These are phyloP conservation scores for Syzygium syzygioides DNA, from an alignment of 441 rosid species.

Conservation along the genomic window DNA sequence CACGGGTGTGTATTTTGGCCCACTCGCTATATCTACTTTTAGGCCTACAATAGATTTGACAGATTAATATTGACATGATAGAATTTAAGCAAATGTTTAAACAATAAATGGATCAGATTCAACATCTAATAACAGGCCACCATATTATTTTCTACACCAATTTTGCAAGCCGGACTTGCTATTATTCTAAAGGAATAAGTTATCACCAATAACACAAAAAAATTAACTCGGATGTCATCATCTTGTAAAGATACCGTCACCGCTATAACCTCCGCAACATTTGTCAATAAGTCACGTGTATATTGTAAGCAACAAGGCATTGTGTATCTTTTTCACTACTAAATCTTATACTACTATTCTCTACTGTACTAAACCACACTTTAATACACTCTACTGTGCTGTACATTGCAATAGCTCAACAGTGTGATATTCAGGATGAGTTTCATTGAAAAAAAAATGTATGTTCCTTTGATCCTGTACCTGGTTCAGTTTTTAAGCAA, in stretches of 20 bases:
- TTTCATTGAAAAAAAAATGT: not conserved
- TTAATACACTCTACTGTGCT: not conserved
- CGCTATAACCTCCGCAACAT: accelerated
- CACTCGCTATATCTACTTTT: not conserved
- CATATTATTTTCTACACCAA: not conserved
- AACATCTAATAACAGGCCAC: not conserved
- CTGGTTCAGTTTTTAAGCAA: not conserved
- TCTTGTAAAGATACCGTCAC: accelerated
- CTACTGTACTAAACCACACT: no score
- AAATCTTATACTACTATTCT: not conserved
- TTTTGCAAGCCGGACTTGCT: not conserved
- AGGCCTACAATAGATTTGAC: not conserved
- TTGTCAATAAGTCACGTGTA: not conserved
- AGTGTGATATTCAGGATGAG: not conserved
- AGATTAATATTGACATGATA: not conserved
- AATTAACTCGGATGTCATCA: not conserved
- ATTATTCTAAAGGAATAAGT: not conserved
- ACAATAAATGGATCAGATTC: not conserved
- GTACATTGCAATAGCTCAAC: not conserved
- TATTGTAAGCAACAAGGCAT: not conserved
- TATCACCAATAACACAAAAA: accelerated
- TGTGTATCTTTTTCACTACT: not conserved
- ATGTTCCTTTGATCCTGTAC: not conserved
- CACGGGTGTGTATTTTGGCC: not conserved
- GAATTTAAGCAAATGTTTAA: not conserved